Percentiles rank a stretch among this genome's conserved stretches.
Evolutionary conservation across 2,329 filamentous ascomycete genomes (phyloP).

Genomic region (Cordyceps sp.): DNA sequence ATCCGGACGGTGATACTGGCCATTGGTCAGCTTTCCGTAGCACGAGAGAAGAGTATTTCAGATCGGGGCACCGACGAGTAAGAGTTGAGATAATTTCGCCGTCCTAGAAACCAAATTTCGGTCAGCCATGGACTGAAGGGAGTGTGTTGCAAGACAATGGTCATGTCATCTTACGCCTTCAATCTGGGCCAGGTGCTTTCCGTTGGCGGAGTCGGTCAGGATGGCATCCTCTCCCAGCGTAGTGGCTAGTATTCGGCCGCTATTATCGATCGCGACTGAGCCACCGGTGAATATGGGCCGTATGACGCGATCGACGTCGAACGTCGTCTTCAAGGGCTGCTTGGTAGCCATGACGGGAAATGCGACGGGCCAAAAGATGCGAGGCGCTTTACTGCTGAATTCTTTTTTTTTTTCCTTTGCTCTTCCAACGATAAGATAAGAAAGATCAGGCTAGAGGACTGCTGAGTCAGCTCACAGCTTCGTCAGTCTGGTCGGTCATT

Average conservation of each 20-base stretch:
- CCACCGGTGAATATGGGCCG: slow-evolving; percentile 92
- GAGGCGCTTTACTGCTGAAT: background rate
- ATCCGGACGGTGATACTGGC: slow-evolving; percentile 70
- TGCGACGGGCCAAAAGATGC: no score
- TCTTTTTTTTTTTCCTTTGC: slow-evolving; percentile 3
- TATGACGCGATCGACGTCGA: slow-evolving; percentile 67
- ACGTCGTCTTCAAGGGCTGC: slow-evolving; percentile 66
- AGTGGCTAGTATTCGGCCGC: slow-evolving; percentile 69
- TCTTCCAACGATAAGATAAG: slow-evolving; percentile 3
- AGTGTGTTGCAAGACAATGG: no score
- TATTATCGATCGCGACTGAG: slow-evolving; percentile 65
- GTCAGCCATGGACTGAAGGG: no score
- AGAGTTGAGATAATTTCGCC: slow-evolving; percentile 66
- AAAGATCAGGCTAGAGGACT: background rate
- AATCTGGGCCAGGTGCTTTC: slow-evolving; percentile 65
- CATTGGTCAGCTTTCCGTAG: slow-evolving; percentile 4
- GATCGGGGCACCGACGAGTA: slow-evolving; percentile 27
- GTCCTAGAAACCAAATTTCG: slow-evolving; percentile 35
- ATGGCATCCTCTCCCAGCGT: slow-evolving; percentile 86
- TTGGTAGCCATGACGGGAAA: slow-evolving; percentile 34
- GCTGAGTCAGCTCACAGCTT: slow-evolving; percentile 1
- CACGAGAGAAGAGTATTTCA: background rate
- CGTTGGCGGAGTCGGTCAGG: slow-evolving; percentile 69
- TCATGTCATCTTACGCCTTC: slow-evolving; percentile 51
- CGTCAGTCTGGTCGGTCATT: no score